Evolutionary conservation across 73 alveolate genomes (phyloP), one percentile per base, ranked within the genome.

Genomic region (Blepharisma japonicum): DNA sequence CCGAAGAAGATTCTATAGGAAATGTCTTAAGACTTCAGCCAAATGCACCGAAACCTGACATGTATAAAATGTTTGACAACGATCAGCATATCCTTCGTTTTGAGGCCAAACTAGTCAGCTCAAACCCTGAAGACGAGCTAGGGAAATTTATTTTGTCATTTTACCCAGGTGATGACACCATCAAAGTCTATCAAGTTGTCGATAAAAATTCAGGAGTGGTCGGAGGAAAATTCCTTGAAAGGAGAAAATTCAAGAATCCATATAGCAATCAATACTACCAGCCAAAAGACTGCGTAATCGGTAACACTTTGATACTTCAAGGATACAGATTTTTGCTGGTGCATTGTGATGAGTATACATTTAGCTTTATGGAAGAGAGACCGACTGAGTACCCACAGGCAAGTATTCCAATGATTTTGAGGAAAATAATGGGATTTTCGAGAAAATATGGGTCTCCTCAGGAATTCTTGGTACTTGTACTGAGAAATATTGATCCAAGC

Each of bases 141-240:
- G 91, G 99, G 82, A 89, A 87, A 68, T 95, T 95, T 91, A 89
- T 95, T 72, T 77, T 95, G 55, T 87, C 96, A 4, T 95, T 91
- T 90, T 95, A 84, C 85, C 89, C 95, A 74, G 97, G 99, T 71
- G 98, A 95, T 83, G 98, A 95, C 80, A 90, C 97, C 23, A 84
- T 95, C 78, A 87, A 87, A 81, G 97, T 95, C 48, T 93, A 91
- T 85, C 95, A 95, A 82, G 90, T 93, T 8, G 94, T 97, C 27
- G 98, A 90, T 47, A 90, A 86, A 74, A 92, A 92, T 76, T 83
- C 95, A 8, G 97, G 97, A 50, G 77, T 95, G 77, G 80, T 83
- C 71, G 91, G 96, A 38, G 95, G 98, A 27, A 92, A 92, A 77
- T 92, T 92, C 71, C 56, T 88, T 79, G 98, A 92, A 68, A 77